These are phyloP conservation scores for Termitomyces heimii DNA, from an alignment of 768 basidiomycete species.

Conservation along the genomic window DNA sequence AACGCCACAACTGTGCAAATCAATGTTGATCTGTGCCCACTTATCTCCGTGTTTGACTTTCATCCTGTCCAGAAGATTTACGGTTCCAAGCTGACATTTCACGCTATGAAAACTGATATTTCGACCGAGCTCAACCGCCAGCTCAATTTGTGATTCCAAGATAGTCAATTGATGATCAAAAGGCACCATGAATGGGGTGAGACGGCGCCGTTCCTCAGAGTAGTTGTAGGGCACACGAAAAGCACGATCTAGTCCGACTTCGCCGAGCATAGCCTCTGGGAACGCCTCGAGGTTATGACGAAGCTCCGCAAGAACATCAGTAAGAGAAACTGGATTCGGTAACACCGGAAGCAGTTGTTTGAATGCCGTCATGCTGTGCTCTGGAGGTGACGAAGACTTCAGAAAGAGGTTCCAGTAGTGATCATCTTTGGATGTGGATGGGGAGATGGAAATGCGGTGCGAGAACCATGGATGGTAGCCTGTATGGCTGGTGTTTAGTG, in stretches of 20 bases:
- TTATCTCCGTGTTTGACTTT: constrained; percentile 45
- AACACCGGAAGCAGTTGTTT: constrained; percentile 53
- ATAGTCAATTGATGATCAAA: constrained; percentile 75
- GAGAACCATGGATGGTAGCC: constrained; percentile 96
- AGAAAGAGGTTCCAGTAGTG: constrained; percentile 79
- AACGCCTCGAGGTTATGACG: constrained; percentile 53
- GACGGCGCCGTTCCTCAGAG: constrained; percentile 38
- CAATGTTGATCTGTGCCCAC: constrained; percentile 71
- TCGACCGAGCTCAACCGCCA: constrained; percentile 75
- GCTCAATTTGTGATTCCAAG: constrained; percentile 76
- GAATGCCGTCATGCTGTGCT: constrained; percentile 37
- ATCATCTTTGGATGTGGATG: constrained; percentile 44
- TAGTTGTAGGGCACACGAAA: constrained; percentile 68
- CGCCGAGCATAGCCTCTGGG: constrained; percentile 80
- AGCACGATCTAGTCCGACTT: constrained; percentile 84
- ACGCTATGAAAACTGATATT: constrained; percentile 90
- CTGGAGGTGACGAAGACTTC: constrained; percentile 14
- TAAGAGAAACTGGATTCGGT: constrained; percentile 66
- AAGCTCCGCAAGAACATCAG: constrained; percentile 53
- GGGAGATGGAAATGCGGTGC: constrained; percentile 58
- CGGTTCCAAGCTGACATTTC: constrained; percentile 62
- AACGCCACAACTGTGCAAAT: constrained; percentile 87
- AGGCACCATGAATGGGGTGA: constrained; percentile 77
- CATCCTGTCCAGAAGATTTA: constrained; percentile 60
- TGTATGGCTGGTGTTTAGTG: constrained; percentile 22